These are phyloP conservation scores for Yarrowia osloensis DNA, from an alignment of 805 yeast genomes.

Conservation along the genomic window DNA sequence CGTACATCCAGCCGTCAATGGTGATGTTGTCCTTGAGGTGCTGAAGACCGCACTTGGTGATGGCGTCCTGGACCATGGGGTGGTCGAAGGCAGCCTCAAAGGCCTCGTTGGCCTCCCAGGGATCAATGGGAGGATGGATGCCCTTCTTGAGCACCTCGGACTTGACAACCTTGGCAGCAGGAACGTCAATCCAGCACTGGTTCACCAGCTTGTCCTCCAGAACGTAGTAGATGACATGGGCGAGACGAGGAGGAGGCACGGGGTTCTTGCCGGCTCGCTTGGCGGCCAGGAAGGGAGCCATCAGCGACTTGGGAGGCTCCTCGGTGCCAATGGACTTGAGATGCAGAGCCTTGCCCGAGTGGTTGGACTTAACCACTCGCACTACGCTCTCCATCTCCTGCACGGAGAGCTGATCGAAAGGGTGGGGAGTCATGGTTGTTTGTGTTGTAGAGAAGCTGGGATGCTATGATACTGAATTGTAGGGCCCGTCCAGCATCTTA, in stretches of 20 bases:
- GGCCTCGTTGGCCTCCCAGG: constrained; percentile 60
- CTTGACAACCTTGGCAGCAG: constrained; percentile 62
- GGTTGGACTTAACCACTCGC: constrained; percentile 36
- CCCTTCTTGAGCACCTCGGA: constrained; percentile 60
- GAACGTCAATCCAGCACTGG: constrained; percentile 71
- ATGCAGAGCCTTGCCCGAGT: constrained; percentile 40
- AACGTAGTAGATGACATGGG: constrained; percentile 66
- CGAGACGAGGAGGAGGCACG: constrained; percentile 66
- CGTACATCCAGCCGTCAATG: constrained; percentile 85
- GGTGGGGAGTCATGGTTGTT: constrained; percentile 37
- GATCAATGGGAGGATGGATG: constrained; percentile 68
- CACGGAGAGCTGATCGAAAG: constrained; percentile 42
- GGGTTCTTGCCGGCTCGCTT: constrained; percentile 54
- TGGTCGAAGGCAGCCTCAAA: constrained; percentile 54
- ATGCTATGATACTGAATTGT: neutral
- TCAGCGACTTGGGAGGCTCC: constrained; percentile 78
- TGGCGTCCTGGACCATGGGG: constrained; percentile 62
- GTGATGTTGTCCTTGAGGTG: constrained; percentile 46
- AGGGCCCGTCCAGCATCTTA: neutral
- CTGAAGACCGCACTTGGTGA: constrained; percentile 57
- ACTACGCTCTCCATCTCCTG: constrained; percentile 41
- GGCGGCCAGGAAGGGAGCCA: constrained; percentile 66
- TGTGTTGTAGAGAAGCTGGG: neutral
- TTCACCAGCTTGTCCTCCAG: constrained; percentile 53
- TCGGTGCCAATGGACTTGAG: constrained; percentile 41